A percentile compares a stretch with the other conserved stretches of the same genome.
phyloP scores from a whole-genome alignment of 2,329 filamentous ascomycete genomes.

The Tolypocladium sp. region DNA sequence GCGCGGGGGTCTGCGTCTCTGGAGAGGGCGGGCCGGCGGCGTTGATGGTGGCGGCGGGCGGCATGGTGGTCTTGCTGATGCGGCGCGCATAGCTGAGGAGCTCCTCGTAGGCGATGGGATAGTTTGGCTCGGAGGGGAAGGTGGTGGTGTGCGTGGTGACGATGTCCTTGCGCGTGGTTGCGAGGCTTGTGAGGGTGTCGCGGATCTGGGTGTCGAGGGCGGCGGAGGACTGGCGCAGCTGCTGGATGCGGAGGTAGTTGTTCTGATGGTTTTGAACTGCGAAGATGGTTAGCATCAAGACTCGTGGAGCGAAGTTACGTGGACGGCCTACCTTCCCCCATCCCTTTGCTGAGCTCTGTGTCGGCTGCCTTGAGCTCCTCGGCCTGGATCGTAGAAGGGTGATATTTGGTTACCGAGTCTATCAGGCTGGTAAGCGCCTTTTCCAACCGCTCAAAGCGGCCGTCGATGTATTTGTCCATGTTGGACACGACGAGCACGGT shows the following conservation, averaged over 20 bases:
- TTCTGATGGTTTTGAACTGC: slow-evolving; percentile 65
- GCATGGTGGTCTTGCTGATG: slow-evolving; percentile 72
- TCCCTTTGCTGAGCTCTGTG: slow-evolving; percentile 52
- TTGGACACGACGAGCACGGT: neutral
- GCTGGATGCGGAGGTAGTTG: slow-evolving; percentile 59
- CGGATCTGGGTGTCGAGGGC: slow-evolving; percentile 65
- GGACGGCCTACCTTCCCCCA: slow-evolving; percentile 48
- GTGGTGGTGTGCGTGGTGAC: slow-evolving; percentile 50
- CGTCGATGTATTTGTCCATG: slow-evolving; percentile 57
- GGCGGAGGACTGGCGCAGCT: slow-evolving; percentile 57
- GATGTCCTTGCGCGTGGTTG: slow-evolving; percentile 64
- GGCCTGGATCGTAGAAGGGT: slow-evolving; percentile 60
- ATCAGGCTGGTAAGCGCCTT: slow-evolving; percentile 60
- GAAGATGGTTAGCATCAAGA: neutral
- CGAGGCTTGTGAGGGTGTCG: slow-evolving; percentile 59
- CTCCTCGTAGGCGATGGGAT: slow-evolving; percentile 58
- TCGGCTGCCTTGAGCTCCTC: slow-evolving; percentile 64
- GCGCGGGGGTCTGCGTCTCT: slow-evolving; percentile 19
- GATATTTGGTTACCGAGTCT: slow-evolving; percentile 75
- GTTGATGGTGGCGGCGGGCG: slow-evolving; percentile 46
- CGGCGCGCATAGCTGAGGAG: slow-evolving; percentile 69
- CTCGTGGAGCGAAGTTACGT: too few relatives aligned
- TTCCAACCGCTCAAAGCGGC: slow-evolving; percentile 57
- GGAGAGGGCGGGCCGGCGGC: slow-evolving; percentile 14
- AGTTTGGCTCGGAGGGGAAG: slow-evolving; percentile 40